Base-by-base conservation (phyloP, 805 yeast species). In the Schizosaccharomyces japonicus region DNA sequence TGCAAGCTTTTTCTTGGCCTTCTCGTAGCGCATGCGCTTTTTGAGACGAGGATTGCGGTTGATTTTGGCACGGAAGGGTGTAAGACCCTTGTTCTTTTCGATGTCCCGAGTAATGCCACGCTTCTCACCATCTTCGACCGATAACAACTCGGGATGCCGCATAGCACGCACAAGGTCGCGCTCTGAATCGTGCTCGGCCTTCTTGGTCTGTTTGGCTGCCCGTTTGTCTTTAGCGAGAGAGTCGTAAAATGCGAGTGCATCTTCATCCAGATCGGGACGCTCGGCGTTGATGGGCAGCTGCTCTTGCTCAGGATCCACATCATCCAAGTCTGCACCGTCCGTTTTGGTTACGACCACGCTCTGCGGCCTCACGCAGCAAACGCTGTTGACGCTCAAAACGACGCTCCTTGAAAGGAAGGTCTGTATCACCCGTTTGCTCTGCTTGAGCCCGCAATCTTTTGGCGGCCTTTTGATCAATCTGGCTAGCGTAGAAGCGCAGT, bases 11-110 rank as follows among this genome's bases (percentile, higher is more conserved):
- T 83, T 87, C 67, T 83, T 76, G 27, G 98, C 98, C 61, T 73
- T 71, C 53, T 83, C 96, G 67, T 80, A 90, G 74, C 82, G 82
- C 76, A 77, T 81, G 71, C 98, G 80, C 92, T 87, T 90, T 72
- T 90, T 90, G 57, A 90, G 96, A 66, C 98, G 78, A 39, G 96
- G 74, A 62, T 90, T 90, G 65, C 95, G 75, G 68, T 80, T 76
- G 54, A 82, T 95, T 71, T 90, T 90, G 69, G 81, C 80, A 61
- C 94, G 73, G 62, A 78, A 80, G 17, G 93, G 87, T 1, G 95
- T 85, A 52, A 90, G 75, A 58, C 98, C 98, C 67, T 82, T 85
- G 67, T 90, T 90, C 72, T 87, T 90, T 65, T 82, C 70, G 52
- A 90, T 90, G 67, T 87, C 96, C 66, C 78, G 90, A 61, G 80